Conservation (phyloP, 257 asterid genomes). For the Plantago major region DNA sequence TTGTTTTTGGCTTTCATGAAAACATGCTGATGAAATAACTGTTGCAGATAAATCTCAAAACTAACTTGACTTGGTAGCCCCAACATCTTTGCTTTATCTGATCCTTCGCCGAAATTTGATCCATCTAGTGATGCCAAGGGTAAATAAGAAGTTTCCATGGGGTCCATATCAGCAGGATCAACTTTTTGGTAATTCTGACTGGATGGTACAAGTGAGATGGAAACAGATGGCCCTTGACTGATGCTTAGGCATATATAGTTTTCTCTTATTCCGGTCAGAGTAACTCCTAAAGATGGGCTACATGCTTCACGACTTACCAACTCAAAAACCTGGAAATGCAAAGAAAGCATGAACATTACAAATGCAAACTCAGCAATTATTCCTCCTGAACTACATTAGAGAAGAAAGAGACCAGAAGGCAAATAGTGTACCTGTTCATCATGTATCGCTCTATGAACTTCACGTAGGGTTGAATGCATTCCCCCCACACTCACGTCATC, state of each 20-base stretch:
- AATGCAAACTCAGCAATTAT: neutral
- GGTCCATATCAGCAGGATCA: slow-evolving; percentile 25
- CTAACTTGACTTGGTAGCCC: slow-evolving; percentile 64
- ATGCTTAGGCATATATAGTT: slow-evolving; percentile 65
- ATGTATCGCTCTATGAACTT: slow-evolving; percentile 78
- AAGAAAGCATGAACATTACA: slow-evolving; percentile 3
- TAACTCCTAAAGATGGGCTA: slow-evolving; percentile 52
- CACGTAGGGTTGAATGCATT: slow-evolving; percentile 65
- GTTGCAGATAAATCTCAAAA: slow-evolving; percentile 77
- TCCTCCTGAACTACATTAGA: neutral
- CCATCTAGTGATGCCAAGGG: slow-evolving; percentile 36
- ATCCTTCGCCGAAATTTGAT: slow-evolving; percentile 13
- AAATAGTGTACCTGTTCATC: slow-evolving; percentile 65
- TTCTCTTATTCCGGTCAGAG: slow-evolving; percentile 84
- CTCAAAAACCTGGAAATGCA: slow-evolving; percentile 66
- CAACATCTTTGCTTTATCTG: slow-evolving; percentile 29
- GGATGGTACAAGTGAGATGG: slow-evolving; percentile 67
- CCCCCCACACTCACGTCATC: slow-evolving; percentile 71
- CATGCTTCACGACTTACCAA: slow-evolving; percentile 93
- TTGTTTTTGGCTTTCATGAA: slow-evolving; percentile 71
- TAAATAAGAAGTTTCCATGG: slow-evolving; percentile 31
- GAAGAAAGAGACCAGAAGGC: neutral
- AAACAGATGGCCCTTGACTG: slow-evolving; percentile 75
- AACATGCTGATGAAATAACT: slow-evolving; percentile 82
- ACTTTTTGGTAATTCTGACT: slow-evolving; percentile 41